Base-by-base conservation (phyloP, 176 grass and related monocot genomes). In the Echinochloa phyllopogon region DNA sequence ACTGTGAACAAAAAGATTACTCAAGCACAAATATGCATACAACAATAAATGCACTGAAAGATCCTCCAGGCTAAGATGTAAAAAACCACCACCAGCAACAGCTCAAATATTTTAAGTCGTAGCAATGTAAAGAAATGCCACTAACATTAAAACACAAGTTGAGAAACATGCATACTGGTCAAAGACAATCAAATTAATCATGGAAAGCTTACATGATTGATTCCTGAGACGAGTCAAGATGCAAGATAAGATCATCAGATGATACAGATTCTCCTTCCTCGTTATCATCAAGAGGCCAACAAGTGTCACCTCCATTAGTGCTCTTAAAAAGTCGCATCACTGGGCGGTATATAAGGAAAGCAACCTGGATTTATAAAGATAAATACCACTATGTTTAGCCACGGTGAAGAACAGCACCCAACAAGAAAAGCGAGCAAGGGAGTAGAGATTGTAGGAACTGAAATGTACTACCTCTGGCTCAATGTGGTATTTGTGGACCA, bases 281-380 rank as follows among this genome's bases (percentile, higher is more conserved):
- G 61, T 92, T 83, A 33, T 86, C 86, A 91, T 88, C 91, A 88
- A 96, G 84, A 78, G 97, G 97, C 97, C 97, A 99, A 75, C 33
- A 96, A 45, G 82, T 87, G 49, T 95, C 94, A 79, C 86, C 92
- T 9, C 86, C 85, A 82, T 72, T 79, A 75, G 51, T 33, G 65
- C 75, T 91, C 85, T 92, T 95, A 76, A 99, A 99, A 76, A 99
- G 97, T 72, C 92, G 95, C 97, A 99, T 99, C 74, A 96, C 94
- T 6, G 97, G 97, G 18, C 97, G 97, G 81, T 99, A 96, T 79
- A 99, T 95, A 77, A 99, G 91, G 89, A 99, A 99, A 78, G 97
- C 94, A 69, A 99, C 97, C 96, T 98, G 84, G 80, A 88, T 89
- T 85, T n/a, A 76, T n/a, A 76, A 74, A 88, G 60, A 64, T 36